Conservation (phyloP, 805 yeast species). For the Priceomyces haplophilus region DNA sequence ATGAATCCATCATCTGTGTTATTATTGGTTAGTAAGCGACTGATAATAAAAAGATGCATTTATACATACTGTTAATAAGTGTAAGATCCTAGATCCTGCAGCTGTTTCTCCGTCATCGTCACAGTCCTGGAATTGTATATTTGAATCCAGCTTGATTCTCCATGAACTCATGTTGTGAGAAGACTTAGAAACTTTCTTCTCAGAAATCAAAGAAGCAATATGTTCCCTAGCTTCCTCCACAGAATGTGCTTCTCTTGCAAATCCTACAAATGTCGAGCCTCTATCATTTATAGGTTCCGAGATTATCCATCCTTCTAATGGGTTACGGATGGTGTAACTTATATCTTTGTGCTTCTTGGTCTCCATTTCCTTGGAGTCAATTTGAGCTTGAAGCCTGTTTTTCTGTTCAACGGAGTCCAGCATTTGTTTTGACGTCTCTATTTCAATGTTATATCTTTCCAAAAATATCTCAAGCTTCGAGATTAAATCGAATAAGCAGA, state of each 20-base stretch:
- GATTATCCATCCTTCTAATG: slow-evolving; percentile 67
- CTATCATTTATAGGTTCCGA: slow-evolving; percentile 81
- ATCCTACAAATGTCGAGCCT: slow-evolving; percentile 81
- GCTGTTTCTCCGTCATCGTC: slow-evolving; percentile 98
- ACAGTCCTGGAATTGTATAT: slow-evolving; percentile 70
- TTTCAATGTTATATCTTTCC: slow-evolving; percentile 26
- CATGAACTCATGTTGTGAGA: slow-evolving; percentile 85
- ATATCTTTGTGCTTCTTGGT: background rate
- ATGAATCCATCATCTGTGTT: slow-evolving; percentile 61
- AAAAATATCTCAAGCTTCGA: slow-evolving; percentile 58
- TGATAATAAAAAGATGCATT: no score
- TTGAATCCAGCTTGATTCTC: slow-evolving; percentile 61
- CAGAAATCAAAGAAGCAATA: slow-evolving; percentile 53
- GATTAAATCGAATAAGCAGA: slow-evolving; percentile 76
- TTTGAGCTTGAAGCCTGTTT: no score
- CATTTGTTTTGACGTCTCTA: slow-evolving; percentile 6
- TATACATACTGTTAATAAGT: slow-evolving; percentile 60
- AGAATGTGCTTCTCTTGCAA: slow-evolving; percentile 58
- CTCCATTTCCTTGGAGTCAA: slow-evolving; percentile 10
- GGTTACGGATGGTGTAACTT: slow-evolving; percentile 30
- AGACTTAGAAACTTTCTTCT: slow-evolving; percentile 64
- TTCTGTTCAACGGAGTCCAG: background rate
- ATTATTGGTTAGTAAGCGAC: slow-evolving; percentile 24
- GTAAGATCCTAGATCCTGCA: slow-evolving; percentile 85
- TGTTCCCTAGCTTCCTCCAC: slow-evolving; percentile 64